A percentile compares a stretch with the other conserved stretches of the same genome.
Evolutionary conservation across 1,139 yeast species (phyloP).

Genomic region (Geotrichum cucujoidarum): DNA sequence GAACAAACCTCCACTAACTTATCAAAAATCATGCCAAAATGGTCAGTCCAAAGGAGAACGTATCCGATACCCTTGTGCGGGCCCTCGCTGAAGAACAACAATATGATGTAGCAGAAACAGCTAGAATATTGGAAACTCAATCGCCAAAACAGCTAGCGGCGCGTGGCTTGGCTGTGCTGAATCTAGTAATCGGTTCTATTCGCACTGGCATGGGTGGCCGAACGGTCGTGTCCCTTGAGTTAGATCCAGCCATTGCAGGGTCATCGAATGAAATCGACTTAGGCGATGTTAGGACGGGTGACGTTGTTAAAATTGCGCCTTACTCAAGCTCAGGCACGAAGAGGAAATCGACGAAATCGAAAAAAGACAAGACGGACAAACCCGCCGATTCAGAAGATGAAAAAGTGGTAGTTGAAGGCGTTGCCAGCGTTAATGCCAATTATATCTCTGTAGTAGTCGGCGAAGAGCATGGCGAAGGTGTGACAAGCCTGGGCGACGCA

Average conservation of each 20-base stretch:
- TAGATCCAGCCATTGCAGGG: constrained; percentile 52
- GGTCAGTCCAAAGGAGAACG: constrained; percentile 2
- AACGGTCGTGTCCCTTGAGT: constrained; percentile 57
- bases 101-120: constrained; percentile 35
- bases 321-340: constrained; percentile 29
- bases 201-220: constrained; percentile 82
- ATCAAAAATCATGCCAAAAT: neutral
- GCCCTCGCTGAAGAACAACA: constrained; percentile 19
- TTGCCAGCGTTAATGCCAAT: constrained; percentile 49
- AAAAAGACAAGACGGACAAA: constrained; percentile 25
- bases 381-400: constrained; percentile 10
- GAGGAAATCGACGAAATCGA: constrained; percentile 20
- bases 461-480: constrained; percentile 42
- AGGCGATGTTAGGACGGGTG: constrained; percentile 71
- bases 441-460: constrained; percentile 58
- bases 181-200: constrained; percentile 54
- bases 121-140: constrained; percentile 33
- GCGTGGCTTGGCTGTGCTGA: constrained; percentile 70
- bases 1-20: constrained; percentile 2
- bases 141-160: constrained; percentile 63
- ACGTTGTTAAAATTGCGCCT: constrained; percentile 44
- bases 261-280: constrained; percentile 42
- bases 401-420: constrained; percentile 48
- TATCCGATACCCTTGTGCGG: constrained; percentile 40
- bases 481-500: constrained; percentile 28